Conservation (phyloP, 2,329 filamentous ascomycete species). For the Beauveria caledonica region DNA sequence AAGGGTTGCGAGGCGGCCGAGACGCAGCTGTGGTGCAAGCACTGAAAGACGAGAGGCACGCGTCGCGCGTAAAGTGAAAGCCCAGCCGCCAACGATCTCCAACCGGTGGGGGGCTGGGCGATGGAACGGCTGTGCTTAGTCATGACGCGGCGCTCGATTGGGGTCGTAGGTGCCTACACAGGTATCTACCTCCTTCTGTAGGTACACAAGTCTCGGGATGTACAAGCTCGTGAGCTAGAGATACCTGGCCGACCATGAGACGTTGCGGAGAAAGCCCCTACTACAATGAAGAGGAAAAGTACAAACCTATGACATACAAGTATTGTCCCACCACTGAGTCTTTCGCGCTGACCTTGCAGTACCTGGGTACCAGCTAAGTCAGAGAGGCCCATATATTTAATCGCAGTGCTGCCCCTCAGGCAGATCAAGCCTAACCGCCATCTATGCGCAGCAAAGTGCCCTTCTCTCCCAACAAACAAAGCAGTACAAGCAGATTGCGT, state of each 20-base stretch:
- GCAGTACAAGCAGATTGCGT: neutral
- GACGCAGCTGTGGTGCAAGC: slow-evolving; percentile 15
- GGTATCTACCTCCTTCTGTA: neutral
- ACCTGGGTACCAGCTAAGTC: too few relatives aligned
- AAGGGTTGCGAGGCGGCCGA: neutral
- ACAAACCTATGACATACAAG: too few relatives aligned
- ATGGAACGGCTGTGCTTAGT: slow-evolving; percentile 2
- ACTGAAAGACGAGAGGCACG: slow-evolving; percentile 24
- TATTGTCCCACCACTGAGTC: too few relatives aligned
- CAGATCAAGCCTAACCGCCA: neutral
- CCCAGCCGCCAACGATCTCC: neutral
- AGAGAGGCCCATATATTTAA: too few relatives aligned
- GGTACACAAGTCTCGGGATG: neutral
- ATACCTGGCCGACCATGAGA: too few relatives aligned
- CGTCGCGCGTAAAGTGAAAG: slow-evolving; percentile 32
- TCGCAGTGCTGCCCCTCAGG: slow-evolving; percentile 6
- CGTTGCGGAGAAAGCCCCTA: too few relatives aligned
- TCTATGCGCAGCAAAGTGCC: too few relatives aligned
- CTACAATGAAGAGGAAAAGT: too few relatives aligned
- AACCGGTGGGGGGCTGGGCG: neutral
- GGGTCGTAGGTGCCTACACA: neutral
- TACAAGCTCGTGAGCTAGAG: too few relatives aligned
- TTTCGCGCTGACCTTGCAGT: too few relatives aligned
- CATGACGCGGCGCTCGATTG: neutral
- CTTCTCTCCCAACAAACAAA: neutral